phyloP scores from a whole-genome alignment of 768 basidiomycete species.

The Hygrocybe punicea region DNA sequence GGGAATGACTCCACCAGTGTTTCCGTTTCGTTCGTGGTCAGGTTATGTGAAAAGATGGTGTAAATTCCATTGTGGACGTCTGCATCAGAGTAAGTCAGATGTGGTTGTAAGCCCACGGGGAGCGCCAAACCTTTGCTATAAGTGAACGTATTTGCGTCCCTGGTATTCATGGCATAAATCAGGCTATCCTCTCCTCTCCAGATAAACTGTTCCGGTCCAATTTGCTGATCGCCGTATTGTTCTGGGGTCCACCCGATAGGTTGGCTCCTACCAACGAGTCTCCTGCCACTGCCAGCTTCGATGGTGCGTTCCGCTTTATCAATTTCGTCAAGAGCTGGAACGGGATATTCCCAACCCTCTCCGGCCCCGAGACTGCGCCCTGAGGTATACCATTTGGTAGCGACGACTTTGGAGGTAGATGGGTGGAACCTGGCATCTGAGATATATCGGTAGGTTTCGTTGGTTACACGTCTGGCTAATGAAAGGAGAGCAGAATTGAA shows the following conservation, averaged over 20 bases:
- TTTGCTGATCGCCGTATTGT: conserved; percentile 64
- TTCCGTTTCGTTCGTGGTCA: conserved; percentile 52
- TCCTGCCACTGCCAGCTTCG: conserved; percentile 46
- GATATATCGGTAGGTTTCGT: conserved; percentile 72
- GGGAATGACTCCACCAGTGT: conserved; percentile 55
- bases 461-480: conserved; percentile 54
- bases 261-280: conserved; percentile 53
- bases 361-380: conserved; percentile 62
- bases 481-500: background rate
- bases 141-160: conserved; percentile 46
- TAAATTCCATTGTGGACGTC: conserved; percentile 72
- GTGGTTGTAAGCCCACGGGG: background rate
- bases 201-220: conserved; percentile 69
- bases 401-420: conserved; percentile 55
- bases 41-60: conserved; percentile 62
- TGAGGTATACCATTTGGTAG: conserved; percentile 78
- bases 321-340: conserved; percentile 44
- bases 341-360: conserved; percentile 66
- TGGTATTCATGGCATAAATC: conserved; percentile 65
- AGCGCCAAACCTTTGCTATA: conserved; percentile 60
- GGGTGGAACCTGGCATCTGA: conserved; percentile 71
- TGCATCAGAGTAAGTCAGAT: conserved; percentile 20
- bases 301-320: conserved; percentile 25
- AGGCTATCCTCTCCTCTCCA: conserved; percentile 57
- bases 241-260: conserved; percentile 57